A percentile compares a stretch with the other conserved stretches of the same genome.
Conservation (phyloP, 1,139 yeast genomes). For the Dujonia santamariae region DNA sequence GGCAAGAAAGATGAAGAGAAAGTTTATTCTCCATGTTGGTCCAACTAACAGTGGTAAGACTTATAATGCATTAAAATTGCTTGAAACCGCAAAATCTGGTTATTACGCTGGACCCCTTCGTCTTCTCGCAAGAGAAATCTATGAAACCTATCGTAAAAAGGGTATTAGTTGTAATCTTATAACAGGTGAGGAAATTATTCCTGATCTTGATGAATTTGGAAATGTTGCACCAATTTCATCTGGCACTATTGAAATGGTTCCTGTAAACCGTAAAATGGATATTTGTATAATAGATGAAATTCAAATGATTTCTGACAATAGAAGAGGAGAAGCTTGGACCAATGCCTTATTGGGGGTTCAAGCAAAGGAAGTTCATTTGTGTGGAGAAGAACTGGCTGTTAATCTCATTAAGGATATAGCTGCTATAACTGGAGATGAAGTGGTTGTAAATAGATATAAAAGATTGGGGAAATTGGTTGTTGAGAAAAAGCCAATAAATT, state of each 20-base stretch:
- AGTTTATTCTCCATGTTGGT: conserved; percentile 86
- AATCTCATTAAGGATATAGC: conserved; percentile 59
- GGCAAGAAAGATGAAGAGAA: conserved; percentile 77
- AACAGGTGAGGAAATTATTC: conserved; percentile 91
- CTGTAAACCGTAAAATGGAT: conserved; percentile 64
- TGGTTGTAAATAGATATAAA: conserved; percentile 64
- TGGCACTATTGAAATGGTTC: conserved; percentile 94
- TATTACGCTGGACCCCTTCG: conserved; percentile 95
- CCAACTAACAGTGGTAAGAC: conserved; percentile 99
- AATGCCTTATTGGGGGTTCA: conserved; percentile 83
- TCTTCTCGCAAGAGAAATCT: conserved; percentile 85
- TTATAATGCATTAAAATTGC: conserved; percentile 68
- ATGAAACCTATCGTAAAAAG: conserved; percentile 68
- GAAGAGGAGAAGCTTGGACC: conserved; percentile 95
- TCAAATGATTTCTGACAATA: conserved; percentile 83
- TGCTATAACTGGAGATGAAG: conserved; percentile 72
- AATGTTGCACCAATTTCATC: conserved; percentile 70
- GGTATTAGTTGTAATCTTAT: conserved; percentile 75
- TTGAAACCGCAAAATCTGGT: conserved; percentile 72
- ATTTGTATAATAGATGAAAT: conserved; percentile 93
- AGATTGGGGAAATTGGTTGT: conserved; percentile 73
- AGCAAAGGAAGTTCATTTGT: conserved; percentile 82
- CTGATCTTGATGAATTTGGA: conserved; percentile 66
- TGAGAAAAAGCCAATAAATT: conserved; percentile 33
- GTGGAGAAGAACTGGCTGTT: conserved; percentile 89